Evolutionary conservation across 2,329 filamentous ascomycete genomes (phyloP).

Genomic region (Colletotrichum sp.): DNA sequence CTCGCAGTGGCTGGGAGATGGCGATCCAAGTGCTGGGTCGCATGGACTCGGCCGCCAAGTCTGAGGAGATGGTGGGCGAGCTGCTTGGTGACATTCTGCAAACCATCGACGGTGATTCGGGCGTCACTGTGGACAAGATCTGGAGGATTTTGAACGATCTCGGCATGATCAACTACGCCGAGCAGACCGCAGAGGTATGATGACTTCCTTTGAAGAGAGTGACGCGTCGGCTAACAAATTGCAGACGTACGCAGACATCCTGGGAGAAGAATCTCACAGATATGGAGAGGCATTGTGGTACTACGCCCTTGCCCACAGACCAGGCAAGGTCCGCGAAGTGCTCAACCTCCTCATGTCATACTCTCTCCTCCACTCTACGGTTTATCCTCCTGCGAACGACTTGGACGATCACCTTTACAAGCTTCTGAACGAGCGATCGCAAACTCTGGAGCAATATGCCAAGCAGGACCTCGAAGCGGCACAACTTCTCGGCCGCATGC

Average conservation of each 20-base stretch:
- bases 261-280: constrained; percentile 73
- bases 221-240: constrained; percentile 25
- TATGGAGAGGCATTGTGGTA: constrained; percentile 91
- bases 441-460: constrained; percentile 74
- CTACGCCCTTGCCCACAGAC: constrained; percentile 83
- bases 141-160: constrained; percentile 79
- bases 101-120: constrained; percentile 66
- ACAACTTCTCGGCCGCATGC: constrained; percentile 79
- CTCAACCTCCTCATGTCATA: constrained; percentile 86
- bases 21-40: constrained; percentile 83
- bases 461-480: constrained; percentile 81
- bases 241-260: constrained; percentile 81
- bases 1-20: constrained; percentile 84
- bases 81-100: constrained; percentile 71
- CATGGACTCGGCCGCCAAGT: constrained; percentile 73
- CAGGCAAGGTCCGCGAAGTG: constrained; percentile 81
- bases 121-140: constrained; percentile 78
- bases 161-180: constrained; percentile 78
- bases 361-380: constrained; percentile 82
- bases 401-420: constrained; percentile 74
- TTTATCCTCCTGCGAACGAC: constrained; percentile 73
- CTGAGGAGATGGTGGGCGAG: constrained; percentile 75
- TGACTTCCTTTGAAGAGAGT: background rate
- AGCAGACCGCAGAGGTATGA: constrained; percentile 80
- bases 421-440: constrained; percentile 73